Conservation (phyloP, 2,329 filamentous ascomycete species). For the Xenosphaeropsis pyriputrescens region DNA sequence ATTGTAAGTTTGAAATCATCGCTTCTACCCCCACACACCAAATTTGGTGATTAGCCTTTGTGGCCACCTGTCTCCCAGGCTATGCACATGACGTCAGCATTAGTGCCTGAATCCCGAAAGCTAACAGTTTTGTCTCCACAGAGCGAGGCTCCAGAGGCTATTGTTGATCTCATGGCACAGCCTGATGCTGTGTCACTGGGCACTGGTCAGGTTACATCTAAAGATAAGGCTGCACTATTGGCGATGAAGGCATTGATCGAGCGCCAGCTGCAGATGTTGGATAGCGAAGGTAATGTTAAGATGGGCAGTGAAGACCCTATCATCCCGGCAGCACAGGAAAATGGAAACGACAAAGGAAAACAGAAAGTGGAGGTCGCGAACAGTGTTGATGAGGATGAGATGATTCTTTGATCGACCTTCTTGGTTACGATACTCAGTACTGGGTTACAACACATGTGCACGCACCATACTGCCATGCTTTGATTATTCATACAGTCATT, state of each 20-base stretch:
- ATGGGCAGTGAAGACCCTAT: no score
- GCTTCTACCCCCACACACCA: background rate
- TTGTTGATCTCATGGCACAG: constrained; percentile 21
- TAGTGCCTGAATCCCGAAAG: background rate
- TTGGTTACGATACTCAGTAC: no score
- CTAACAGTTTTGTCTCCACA: constrained; percentile 11
- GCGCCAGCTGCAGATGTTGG: constrained; percentile 2
- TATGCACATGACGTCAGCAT: constrained; percentile 9
- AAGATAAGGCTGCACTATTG: constrained; percentile 7
- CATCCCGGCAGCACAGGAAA: no score
- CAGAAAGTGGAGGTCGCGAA: no score
- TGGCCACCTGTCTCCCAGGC: constrained; percentile 1
- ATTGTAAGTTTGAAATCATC: constrained; percentile 34
- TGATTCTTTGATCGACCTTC: no score
- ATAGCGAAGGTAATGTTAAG: background rate
- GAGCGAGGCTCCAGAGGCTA: constrained; percentile 25
- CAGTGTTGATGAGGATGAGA: no score
- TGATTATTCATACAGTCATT: no score
- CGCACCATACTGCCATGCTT: no score
- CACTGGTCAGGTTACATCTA: background rate
- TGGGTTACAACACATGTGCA: no score
- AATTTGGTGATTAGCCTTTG: constrained; percentile 4
- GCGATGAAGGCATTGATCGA: constrained; percentile 10
- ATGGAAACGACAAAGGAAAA: no score
- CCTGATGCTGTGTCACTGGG: constrained; percentile 7